These are phyloP conservation scores for Madurella mycetomatis DNA, from an alignment of 2,329 filamentous ascomycete genomes.

Conservation along the genomic window DNA sequence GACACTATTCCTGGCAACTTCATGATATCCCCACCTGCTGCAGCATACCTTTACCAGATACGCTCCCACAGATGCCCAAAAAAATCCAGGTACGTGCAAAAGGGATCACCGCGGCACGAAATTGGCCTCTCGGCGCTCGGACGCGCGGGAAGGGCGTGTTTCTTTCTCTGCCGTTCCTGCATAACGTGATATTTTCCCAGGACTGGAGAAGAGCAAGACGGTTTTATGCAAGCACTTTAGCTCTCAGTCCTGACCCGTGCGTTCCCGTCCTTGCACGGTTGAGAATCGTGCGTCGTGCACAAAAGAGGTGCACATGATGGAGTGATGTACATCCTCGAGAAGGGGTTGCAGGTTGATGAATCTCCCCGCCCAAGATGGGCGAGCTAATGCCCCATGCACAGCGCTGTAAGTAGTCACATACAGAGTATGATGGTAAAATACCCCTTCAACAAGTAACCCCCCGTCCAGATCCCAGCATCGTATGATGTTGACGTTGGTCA, in stretches of 20 bases:
- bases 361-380: too few species aligned
- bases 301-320: not conserved
- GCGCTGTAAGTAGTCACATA: too few species aligned
- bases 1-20: not conserved
- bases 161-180: too few species aligned
- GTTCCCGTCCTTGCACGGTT: not conserved
- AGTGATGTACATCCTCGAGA: not conserved
- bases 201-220: not conserved
- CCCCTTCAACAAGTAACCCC: too few species aligned
- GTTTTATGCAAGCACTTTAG: constrained; percentile 24
- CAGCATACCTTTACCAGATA: not conserved
- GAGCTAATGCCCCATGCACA: too few species aligned
- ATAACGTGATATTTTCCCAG: too few species aligned
- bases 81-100: constrained; percentile 4
- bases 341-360: too few species aligned
- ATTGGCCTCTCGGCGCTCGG: constrained; percentile 12
- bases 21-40: not conserved
- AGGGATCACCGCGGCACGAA: constrained; percentile 12
- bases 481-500: constrained; percentile 5
- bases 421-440: too few species aligned
- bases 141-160: constrained; percentile 10
- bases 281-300: not conserved
- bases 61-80: not conserved
- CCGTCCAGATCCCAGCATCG: not conserved
- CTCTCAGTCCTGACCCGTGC: not conserved